Conservation (phyloP, 345 rosid species). For the Carallia brachiata region DNA sequence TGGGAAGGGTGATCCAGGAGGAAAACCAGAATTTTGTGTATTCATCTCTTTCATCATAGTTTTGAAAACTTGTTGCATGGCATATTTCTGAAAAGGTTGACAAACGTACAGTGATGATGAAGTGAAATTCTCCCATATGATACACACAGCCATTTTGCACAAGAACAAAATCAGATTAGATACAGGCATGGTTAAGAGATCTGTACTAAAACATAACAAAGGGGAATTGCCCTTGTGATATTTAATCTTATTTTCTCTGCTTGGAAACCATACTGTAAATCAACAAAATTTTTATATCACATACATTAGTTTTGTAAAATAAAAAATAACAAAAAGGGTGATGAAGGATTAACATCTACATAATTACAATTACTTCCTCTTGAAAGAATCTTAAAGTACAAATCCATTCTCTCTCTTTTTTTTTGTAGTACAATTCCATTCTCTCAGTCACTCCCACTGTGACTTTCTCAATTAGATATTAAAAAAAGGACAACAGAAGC, state of each 20-base stretch:
- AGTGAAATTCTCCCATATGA: background rate
- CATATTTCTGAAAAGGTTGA: slow-evolving; percentile 60
- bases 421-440: background rate
- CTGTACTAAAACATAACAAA: background rate
- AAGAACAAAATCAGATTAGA: background rate
- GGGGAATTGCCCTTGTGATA: background rate
- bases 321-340: too few species aligned
- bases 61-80: slow-evolving; percentile 93
- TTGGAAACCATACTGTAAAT: too few species aligned
- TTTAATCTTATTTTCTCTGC: too few species aligned
- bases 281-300: too few species aligned
- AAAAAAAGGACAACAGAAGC: background rate
- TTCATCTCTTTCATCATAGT: slow-evolving; percentile 85
- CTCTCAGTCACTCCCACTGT: too few species aligned
- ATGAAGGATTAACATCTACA: too few species aligned
- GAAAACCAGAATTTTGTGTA: slow-evolving; percentile 56
- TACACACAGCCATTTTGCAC: background rate
- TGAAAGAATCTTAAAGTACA: too few species aligned
- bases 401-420: too few species aligned
- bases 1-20: slow-evolving; percentile 64
- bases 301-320: too few species aligned
- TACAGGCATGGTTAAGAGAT: background rate
- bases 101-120: background rate
- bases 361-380: too few species aligned
- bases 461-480: too few species aligned